Percentiles rank a stretch among this genome's conserved stretches.
These are phyloP conservation scores for Amanita exitialis DNA, from an alignment of 768 basidiomycete species.

Conservation along the genomic window DNA sequence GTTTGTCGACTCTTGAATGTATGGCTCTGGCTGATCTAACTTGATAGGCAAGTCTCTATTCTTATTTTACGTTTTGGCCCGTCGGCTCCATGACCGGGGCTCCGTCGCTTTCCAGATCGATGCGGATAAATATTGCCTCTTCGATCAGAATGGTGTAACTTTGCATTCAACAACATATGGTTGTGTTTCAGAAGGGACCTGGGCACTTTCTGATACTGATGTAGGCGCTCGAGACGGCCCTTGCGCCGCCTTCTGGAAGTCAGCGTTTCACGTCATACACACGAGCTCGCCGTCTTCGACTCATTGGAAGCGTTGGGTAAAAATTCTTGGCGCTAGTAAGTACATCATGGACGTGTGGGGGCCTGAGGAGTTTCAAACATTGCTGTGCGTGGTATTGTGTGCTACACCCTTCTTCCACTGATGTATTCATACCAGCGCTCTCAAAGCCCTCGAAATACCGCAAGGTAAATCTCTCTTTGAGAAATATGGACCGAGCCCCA, in stretches of 20 bases:
- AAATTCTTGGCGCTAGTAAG: background rate
- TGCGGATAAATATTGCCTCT: slow-evolving; percentile 1
- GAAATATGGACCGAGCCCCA: slow-evolving; percentile 8
- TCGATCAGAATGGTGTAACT: no score
- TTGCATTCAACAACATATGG: background rate
- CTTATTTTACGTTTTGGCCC: no score
- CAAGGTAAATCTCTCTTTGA: slow-evolving; percentile 6
- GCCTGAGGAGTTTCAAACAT: slow-evolving; percentile 4
- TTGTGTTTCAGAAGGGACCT: background rate
- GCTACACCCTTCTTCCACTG: slow-evolving; percentile 6
- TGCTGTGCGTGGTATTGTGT: slow-evolving; percentile 6
- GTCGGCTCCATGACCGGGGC: slow-evolving; percentile 5
- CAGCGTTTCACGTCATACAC: slow-evolving; percentile 1
- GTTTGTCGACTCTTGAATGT: slow-evolving; percentile 4
- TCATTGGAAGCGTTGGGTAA: slow-evolving; percentile 7
- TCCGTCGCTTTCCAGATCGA: slow-evolving; percentile 7
- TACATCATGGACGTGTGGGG: slow-evolving; percentile 8
- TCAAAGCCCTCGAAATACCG: slow-evolving; percentile 2
- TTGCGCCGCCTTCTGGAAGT: background rate
- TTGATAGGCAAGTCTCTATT: slow-evolving; percentile 8
- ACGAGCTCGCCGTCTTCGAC: slow-evolving; percentile 6
- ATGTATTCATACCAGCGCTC: slow-evolving; percentile 6
- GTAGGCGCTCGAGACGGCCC: background rate
- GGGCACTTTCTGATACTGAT: slow-evolving; percentile 1
- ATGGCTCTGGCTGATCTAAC: slow-evolving; percentile 3